These are phyloP conservation scores for Cordyceps tenuipes DNA, from an alignment of 2,329 filamentous ascomycete species.

Conservation along the genomic window DNA sequence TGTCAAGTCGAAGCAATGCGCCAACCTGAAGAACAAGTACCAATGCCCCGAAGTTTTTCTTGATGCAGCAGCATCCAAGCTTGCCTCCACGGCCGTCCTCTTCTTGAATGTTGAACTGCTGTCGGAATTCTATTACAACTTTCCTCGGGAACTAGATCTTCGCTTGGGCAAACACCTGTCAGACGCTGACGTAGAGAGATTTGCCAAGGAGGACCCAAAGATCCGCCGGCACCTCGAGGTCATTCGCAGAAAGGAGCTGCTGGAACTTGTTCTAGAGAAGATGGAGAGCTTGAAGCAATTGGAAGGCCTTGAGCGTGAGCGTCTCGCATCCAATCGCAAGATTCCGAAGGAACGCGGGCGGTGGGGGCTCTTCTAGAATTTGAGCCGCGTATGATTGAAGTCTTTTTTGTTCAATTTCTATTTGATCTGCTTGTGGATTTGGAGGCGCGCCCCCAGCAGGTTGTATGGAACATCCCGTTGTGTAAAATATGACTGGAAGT, in stretches of 20 bases:
- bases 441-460: background rate
- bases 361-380: conserved; percentile 41
- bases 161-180: conserved; percentile 74
- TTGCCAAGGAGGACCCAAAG: conserved; percentile 88
- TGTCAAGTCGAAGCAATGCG: conserved; percentile 84
- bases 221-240: conserved; percentile 84
- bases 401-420: background rate
- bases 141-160: conserved; percentile 83
- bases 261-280: conserved; percentile 90
- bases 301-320: conserved; percentile 62
- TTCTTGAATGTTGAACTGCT: conserved; percentile 97
- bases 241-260: conserved; percentile 81
- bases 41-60: conserved; percentile 95
- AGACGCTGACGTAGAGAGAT: conserved; percentile 74
- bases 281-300: conserved; percentile 86
- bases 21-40: conserved; percentile 80
- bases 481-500: background rate
- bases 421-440: background rate
- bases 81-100: conserved; percentile 88
- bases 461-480: background rate
- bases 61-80: conserved; percentile 91
- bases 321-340: conserved; percentile 20
- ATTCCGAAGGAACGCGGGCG: conserved; percentile 34
- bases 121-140: conserved; percentile 96
- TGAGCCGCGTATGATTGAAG: background rate